Base-by-base conservation (phyloP, 2,329 filamentous ascomycete genomes). In the Botryosphaeria agaves region DNA sequence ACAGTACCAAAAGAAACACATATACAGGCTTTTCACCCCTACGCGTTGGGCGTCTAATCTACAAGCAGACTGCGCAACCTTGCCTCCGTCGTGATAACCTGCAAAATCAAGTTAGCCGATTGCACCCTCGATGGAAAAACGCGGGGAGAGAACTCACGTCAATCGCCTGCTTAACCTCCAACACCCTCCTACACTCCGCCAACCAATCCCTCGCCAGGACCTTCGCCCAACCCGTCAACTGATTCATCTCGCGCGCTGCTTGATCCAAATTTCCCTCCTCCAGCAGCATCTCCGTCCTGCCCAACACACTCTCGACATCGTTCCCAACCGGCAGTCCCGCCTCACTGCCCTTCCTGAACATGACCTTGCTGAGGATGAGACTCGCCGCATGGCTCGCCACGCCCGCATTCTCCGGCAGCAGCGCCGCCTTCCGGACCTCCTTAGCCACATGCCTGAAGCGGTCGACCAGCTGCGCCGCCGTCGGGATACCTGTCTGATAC, bases 131-230 rank as follows among this genome's bases (percentile, higher is more conserved):
- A 32, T 14, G 9, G 26, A 23, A 19, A 24, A 33, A 18, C 15
- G 4, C 5, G 14, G 17, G 18, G 8, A 29, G 29, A 18, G 35
- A 39, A 69, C 76, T 73, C 57, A 93, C 89, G 56, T 98, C 89
- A 46, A 98, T 66, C 46, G 89, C 89, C 61, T 98, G 89, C 58
- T 81, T 76, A 40, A 95, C 89, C 61, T 98, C 89, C 47, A 98
- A 63, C 40, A 92, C 82, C 59, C 84, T 79, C 51, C 89, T 73
- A 38, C 84, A 80, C 64, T 98, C 89, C 31, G 67, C 69, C 42
- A 98, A 58, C 89, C 89, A 98, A 55, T 98, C 89, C 47, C 79
- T 75, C 56, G 82, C 91, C 49, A 98, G 59, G 24, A 85, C 87
- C 66, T 89, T 93, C 28, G 87, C 85, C 89, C 89, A 98, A 16